Conservation (phyloP, 768 basidiomycete species). For the Collybia sordida region DNA sequence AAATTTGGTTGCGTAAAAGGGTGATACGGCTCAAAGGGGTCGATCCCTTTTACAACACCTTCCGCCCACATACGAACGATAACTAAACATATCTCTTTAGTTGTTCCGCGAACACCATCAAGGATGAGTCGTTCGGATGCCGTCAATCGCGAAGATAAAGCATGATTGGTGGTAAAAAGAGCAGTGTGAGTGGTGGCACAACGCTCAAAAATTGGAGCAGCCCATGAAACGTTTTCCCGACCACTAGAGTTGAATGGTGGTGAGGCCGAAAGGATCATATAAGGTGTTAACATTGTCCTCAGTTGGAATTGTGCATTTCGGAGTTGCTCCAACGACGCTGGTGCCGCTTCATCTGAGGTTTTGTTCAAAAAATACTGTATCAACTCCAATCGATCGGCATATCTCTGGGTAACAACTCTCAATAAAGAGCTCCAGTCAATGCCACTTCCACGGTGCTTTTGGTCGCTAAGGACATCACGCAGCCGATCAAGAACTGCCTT, state of each 20-base stretch:
- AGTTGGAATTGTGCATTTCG: too few relatives aligned
- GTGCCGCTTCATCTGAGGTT: background rate
- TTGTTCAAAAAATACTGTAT: background rate
- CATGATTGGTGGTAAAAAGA: background rate
- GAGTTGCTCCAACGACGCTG: constrained; percentile 18
- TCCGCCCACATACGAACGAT: constrained; percentile 47
- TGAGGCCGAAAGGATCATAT: too few relatives aligned
- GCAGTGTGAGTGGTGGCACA: constrained; percentile 25
- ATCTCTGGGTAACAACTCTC: too few relatives aligned
- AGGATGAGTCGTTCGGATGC: constrained; percentile 26
- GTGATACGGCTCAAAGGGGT: constrained; percentile 1
- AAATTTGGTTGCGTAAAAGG: background rate
- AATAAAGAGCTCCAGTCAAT: background rate
- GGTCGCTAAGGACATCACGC: too few relatives aligned
- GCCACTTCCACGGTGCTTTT: too few relatives aligned
- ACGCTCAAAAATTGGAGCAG: constrained; percentile 22
- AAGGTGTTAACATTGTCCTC: too few relatives aligned
- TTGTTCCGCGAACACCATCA: constrained; percentile 30
- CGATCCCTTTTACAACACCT: constrained; percentile 28
- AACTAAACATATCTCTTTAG: constrained; percentile 44
- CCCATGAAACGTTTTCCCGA: too few relatives aligned
- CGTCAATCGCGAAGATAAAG: constrained; percentile 15
- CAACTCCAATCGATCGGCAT: too few relatives aligned
- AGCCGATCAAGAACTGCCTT: background rate
- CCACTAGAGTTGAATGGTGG: too few relatives aligned